Conservation (phyloP, 1,284 basidiomycete species). For the Phlebopus sp. region DNA sequence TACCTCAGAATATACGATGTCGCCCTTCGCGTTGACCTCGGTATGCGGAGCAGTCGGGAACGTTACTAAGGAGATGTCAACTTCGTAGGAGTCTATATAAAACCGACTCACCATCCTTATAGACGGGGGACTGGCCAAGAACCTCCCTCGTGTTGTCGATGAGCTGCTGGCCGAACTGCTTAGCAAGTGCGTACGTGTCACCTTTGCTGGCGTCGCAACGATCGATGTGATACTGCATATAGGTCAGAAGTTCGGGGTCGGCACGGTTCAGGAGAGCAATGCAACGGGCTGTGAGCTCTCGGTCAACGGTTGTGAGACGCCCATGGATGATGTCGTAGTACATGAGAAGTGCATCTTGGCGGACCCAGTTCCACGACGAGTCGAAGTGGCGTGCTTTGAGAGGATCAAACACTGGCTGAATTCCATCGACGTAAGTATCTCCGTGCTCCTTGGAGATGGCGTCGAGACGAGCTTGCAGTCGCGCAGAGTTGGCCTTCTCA, state of each 20-base stretch:
- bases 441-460: constrained; percentile 88
- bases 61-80: constrained; percentile 59
- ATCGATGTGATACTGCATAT: constrained; percentile 97
- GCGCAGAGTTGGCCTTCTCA: constrained; percentile 72
- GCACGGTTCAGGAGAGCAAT: constrained; percentile 97
- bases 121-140: constrained; percentile 78
- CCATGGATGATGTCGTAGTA: constrained; percentile 98
- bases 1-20: constrained; percentile 93
- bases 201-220: constrained; percentile 80
- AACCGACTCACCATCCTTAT: constrained; percentile 80
- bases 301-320: constrained; percentile 87
- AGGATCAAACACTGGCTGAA: constrained; percentile 90
- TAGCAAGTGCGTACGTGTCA: constrained; percentile 90
- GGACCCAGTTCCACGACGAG: constrained; percentile 99
- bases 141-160: constrained; percentile 92
- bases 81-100: neutral
- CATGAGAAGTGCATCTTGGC: constrained; percentile 93
- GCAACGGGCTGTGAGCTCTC: constrained; percentile 95
- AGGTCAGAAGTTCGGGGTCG: constrained; percentile 84
- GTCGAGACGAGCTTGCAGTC: constrained; percentile 86
- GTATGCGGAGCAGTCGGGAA: constrained; percentile 98
- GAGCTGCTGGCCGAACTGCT: constrained; percentile 95
- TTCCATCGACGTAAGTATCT: constrained; percentile 91
- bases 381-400: constrained; percentile 98
- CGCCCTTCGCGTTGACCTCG: constrained; percentile 89